Base-by-base conservation (phyloP, 129 eudicot species). In the Heracleum sosnowskyi region DNA sequence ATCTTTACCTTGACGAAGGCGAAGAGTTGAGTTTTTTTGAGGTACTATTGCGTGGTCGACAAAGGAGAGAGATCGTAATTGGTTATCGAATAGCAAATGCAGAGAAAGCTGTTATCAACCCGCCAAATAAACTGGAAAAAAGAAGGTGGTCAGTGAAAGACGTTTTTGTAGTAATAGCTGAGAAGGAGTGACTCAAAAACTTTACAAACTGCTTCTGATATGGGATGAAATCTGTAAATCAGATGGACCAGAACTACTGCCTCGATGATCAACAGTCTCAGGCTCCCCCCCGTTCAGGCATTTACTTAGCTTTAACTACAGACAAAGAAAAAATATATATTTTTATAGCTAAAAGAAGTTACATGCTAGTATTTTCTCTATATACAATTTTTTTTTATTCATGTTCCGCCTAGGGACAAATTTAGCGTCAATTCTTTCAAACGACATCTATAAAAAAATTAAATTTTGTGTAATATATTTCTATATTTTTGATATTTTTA, bases 81-180 rank as follows among this genome's bases (percentile, higher is more conserved):
- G 95, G 97, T 36, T 92, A 83, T 74, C 91, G 97, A 46, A 77
- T 79, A 41, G 88, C 89, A 33, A 81, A 88, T 80, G 82, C 86
- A 15, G 95, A 92, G 82, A 92, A 80, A 86, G 97, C 95, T 34
- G 82, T 88, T 22, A 92, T 89, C 42, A 92, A 92, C 81, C 97
- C 97, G 17, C 82, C 89, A 0, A 85, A 80, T 13, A 89, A 92
- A 72, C 81, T 76, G 80, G 92, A 88, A 73, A 86, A 84, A 64
- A 76, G 86, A 40, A 83, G 76, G 76, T 92, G 97, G 97, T 92
- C 97, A 11, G 71, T 49, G 20, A 83, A 83, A 69, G 97, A 92
- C 77, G 92, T 89, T 69, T 92, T 92, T 75, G 91, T 92, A 34
- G 97, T 92, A 26, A 92, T 92, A 76, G 97, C 97, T 31, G 97